These are phyloP conservation scores for Globisporangium emineosum DNA, from an alignment of 352 stramenopile genomes.

Conservation along the genomic window DNA sequence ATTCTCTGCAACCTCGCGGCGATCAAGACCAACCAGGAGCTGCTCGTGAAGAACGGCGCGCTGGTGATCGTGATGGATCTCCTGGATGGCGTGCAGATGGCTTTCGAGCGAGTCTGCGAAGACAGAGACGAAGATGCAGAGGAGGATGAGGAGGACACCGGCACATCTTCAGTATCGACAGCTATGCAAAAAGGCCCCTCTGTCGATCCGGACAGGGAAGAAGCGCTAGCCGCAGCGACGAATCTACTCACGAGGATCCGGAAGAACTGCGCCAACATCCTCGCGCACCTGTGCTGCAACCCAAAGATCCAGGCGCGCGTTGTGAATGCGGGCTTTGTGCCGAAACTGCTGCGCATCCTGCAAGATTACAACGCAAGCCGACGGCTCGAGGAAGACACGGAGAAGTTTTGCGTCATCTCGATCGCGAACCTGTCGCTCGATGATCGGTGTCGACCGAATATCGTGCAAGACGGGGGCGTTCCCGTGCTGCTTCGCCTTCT, in stretches of 20 bases:
- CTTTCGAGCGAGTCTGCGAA: constrained; percentile 26
- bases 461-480: constrained; percentile 66
- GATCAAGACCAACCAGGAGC: constrained; percentile 59
- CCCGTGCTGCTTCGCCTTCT: constrained; percentile 54
- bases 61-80: constrained; percentile 48
- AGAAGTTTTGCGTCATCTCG: constrained; percentile 60
- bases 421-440: constrained; percentile 76
- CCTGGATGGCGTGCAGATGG: constrained; percentile 25
- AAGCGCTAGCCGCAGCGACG: constrained; percentile 18
- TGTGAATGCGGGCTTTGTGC: constrained; percentile 49
- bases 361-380: constrained; percentile 21
- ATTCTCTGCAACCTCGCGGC: constrained; percentile 61
- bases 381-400: constrained; percentile 51
- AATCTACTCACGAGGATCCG: constrained; percentile 33
- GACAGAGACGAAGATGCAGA: constrained; percentile 14
- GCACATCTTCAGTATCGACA: background rate
- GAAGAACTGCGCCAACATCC: constrained; percentile 59
- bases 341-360: constrained; percentile 46
- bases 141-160: background rate
- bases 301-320: constrained; percentile 58
- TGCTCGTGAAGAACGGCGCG: constrained; percentile 55
- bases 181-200: background rate
- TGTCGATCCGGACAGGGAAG: constrained; percentile 16
- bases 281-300: constrained; percentile 79
- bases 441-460: constrained; percentile 51